Evolutionary conservation across 2,329 filamentous ascomycete genomes (phyloP).

Genomic region (Alternaria ethzedia): DNA sequence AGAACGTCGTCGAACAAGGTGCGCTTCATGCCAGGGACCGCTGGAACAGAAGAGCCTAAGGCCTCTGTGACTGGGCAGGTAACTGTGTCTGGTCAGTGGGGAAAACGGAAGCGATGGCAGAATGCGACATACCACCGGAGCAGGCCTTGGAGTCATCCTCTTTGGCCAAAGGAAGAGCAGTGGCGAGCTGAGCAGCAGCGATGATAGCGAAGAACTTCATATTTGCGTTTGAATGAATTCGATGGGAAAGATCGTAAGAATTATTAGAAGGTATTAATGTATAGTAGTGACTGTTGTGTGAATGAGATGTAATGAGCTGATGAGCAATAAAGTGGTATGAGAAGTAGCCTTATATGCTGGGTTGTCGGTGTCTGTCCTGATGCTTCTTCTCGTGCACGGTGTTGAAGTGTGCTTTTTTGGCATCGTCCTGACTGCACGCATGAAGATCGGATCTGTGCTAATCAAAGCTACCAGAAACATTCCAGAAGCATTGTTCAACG

Average conservation of each 20-base stretch:
- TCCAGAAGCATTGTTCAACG: neutral
- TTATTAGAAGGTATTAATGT: neutral
- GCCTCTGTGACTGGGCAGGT: neutral
- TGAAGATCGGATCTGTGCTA: neutral
- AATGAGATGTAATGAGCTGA: neutral
- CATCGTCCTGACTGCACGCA: neutral
- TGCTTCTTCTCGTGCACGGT: neutral
- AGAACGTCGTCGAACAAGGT: neutral
- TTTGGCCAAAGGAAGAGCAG: neutral
- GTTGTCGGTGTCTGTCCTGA: neutral
- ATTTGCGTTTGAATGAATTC: neutral
- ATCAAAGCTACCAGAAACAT: neutral
- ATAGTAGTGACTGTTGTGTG: neutral
- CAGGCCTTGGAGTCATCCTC: neutral
- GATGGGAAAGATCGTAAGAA: neutral
- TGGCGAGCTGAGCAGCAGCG: neutral
- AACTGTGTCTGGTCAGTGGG: neutral
- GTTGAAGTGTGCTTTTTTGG: neutral
- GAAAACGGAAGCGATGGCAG: neutral
- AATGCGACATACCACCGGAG: neutral
- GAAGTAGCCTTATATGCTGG: neutral
- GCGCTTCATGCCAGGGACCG: neutral
- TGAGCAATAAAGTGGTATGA: neutral
- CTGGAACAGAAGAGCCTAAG: neutral
- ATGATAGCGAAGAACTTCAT: neutral